These are phyloP conservation scores for Adansonia gregorii DNA, from an alignment of 441 rosid genomes.

Conservation along the genomic window DNA sequence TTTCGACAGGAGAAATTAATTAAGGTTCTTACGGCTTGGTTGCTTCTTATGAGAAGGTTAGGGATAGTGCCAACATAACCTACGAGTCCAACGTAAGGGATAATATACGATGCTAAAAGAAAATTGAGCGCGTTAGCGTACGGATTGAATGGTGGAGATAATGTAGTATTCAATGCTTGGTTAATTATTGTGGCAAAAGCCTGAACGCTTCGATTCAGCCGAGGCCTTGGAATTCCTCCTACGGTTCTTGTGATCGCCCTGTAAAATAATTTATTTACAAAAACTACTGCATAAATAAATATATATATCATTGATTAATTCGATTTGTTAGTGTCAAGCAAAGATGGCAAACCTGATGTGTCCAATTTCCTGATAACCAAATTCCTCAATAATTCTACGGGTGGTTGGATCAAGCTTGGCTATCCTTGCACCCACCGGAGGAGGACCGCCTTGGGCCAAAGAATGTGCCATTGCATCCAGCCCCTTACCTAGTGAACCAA, in stretches of 20 bases:
- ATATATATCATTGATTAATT: not conserved
- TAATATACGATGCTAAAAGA: constrained; percentile 55
- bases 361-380: constrained; percentile 69
- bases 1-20: not conserved
- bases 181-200: constrained; percentile 47
- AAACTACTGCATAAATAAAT: too few species aligned
- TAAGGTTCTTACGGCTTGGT: not conserved
- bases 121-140: constrained; percentile 50
- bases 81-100: constrained; percentile 69
- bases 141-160: constrained; percentile 61
- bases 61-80: constrained; percentile 73
- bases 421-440: constrained; percentile 50
- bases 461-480: constrained; percentile 45
- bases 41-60: constrained; percentile 22
- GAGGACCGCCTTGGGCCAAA: constrained; percentile 58
- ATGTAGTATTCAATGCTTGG: constrained; percentile 44
- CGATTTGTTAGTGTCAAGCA: not conserved
- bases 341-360: constrained; percentile 35
- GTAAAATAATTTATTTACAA: not conserved
- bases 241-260: constrained; percentile 57
- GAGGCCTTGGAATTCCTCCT: constrained; percentile 66
- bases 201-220: constrained; percentile 38
- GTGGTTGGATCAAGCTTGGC: constrained; percentile 56
- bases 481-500: constrained; percentile 50
- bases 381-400: constrained; percentile 51